Conservation (phyloP, 768 basidiomycete genomes). For the Agaricus bisporus region DNA sequence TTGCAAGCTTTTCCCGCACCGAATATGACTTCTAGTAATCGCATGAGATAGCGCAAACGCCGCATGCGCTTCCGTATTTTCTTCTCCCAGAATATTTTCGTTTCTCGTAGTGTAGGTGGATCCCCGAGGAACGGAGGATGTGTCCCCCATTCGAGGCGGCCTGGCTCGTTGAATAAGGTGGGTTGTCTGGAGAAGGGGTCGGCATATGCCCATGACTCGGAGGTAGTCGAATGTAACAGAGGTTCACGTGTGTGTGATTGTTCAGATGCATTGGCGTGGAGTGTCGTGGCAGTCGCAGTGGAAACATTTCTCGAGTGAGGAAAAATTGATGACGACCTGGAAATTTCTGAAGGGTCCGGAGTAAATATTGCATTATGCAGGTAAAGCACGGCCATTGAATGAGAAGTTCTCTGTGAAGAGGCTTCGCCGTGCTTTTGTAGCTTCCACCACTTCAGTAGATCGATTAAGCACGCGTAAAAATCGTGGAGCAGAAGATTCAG, state of each 20-base stretch:
- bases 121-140: slow-evolving; percentile 23
- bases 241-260: slow-evolving; percentile 39
- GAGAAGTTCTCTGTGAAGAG: slow-evolving; percentile 4
- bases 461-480: slow-evolving; percentile 5
- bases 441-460: slow-evolving; percentile 8
- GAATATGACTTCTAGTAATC: slow-evolving; percentile 27
- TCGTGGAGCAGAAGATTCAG: neutral
- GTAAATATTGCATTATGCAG: slow-evolving; percentile 50
- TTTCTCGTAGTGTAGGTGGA: slow-evolving; percentile 21
- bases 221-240: slow-evolving; percentile 27
- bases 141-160: slow-evolving; percentile 20
- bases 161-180: slow-evolving; percentile 18
- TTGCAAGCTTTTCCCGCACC: slow-evolving; percentile 24
- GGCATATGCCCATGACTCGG: slow-evolving; percentile 24
- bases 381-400: slow-evolving; percentile 51
- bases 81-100: slow-evolving; percentile 21
- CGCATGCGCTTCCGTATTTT: slow-evolving; percentile 20
- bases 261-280: slow-evolving; percentile 30
- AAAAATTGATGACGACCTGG: slow-evolving; percentile 14
- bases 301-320: slow-evolving; percentile 41
- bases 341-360: slow-evolving; percentile 23
- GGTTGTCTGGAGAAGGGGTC: slow-evolving; percentile 29
- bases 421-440: slow-evolving; percentile 13
- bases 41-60: slow-evolving; percentile 22
- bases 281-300: slow-evolving; percentile 30